Percentiles rank a stretch among this genome's conserved stretches.
phyloP scores from a whole-genome alignment of 805 yeast genomes.

The Myxozyma melibiosi region DNA sequence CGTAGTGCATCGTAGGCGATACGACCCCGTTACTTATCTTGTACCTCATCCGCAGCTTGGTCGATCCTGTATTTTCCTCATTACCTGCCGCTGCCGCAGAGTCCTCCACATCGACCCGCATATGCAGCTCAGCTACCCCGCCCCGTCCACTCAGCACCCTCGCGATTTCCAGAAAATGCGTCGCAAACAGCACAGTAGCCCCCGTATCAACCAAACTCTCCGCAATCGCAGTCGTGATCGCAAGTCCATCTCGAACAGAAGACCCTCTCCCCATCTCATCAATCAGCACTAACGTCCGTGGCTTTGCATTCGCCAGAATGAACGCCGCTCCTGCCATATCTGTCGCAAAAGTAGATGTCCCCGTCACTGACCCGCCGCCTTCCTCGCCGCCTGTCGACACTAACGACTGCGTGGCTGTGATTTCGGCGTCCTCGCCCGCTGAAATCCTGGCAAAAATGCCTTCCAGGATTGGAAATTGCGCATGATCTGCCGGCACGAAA shows the following conservation, averaged over 20 bases:
- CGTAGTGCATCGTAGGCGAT: conserved; percentile 11
- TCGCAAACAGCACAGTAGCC: conserved; percentile 46
- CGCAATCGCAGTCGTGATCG: conserved; percentile 51
- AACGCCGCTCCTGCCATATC: conserved; percentile 55
- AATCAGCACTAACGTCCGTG: conserved; percentile 47
- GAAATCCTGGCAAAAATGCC: conserved; percentile 17
- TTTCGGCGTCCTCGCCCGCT: conserved; percentile 16
- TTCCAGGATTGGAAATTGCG: conserved; percentile 29
- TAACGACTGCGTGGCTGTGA: conserved; percentile 44
- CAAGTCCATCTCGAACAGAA: conserved; percentile 54
- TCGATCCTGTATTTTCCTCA: not conserved
- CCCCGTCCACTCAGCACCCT: conserved; percentile 42
- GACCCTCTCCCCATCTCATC: conserved; percentile 63
- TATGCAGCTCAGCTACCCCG: conserved; percentile 46
- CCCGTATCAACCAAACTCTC: conserved; percentile 43
- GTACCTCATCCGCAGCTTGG: conserved; percentile 24
- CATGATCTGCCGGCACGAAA: conserved; percentile 39
- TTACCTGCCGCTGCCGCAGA: not conserved
- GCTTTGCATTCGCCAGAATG: conserved; percentile 45
- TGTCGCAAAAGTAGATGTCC: conserved; percentile 49
- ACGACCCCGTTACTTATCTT: conserved; percentile 20
- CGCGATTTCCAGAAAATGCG: conserved; percentile 52
- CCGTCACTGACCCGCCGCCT: conserved; percentile 40
- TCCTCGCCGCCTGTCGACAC: conserved; percentile 49
- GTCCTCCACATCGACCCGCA: conserved; percentile 39